Conservation (phyloP, 306 rosid species). For the Lathyrus sativus region DNA sequence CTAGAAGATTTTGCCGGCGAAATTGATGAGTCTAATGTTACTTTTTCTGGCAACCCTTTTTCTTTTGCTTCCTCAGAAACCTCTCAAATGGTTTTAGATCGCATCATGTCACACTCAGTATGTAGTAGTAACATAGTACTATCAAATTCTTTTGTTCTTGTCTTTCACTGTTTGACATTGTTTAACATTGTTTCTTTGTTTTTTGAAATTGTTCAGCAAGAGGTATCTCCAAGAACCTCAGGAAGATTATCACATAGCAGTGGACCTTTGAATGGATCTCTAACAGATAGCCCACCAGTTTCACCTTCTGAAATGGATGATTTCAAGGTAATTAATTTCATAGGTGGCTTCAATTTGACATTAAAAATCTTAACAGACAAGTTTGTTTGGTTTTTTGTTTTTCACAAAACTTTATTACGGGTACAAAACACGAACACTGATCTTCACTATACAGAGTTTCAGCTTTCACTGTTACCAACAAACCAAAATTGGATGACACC, state of each 20-base stretch:
- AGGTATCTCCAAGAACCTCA: slow-evolving; percentile 89
- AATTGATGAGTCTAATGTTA: slow-evolving; percentile 55
- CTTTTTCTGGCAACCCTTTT: slow-evolving; percentile 82
- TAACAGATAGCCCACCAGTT: slow-evolving; percentile 90
- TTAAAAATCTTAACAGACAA: slow-evolving; percentile 21
- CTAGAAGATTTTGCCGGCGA: slow-evolving; percentile 68
- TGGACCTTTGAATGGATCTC: slow-evolving; percentile 92
- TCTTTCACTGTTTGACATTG: background rate
- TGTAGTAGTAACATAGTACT: background rate
- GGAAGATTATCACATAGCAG: slow-evolving; percentile 94
- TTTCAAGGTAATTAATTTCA: slow-evolving; percentile 58
- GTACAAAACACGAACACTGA: slow-evolving; percentile 39
- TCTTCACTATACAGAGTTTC: slow-evolving; percentile 37
- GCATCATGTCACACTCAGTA: slow-evolving; percentile 96
- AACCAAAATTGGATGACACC: slow-evolving; percentile 40
- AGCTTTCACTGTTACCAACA: slow-evolving; percentile 73
- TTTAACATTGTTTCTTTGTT: background rate
- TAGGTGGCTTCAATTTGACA: slow-evolving; percentile 45
- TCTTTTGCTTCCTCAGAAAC: slow-evolving; percentile 88
- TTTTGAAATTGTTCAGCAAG: slow-evolving; percentile 55
- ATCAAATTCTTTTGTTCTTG: background rate
- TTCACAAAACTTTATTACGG: slow-evolving; percentile 14
- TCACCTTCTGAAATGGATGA: slow-evolving; percentile 89
- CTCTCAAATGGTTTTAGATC: slow-evolving; percentile 92
- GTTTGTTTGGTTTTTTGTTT: slow-evolving; percentile 4